Base-by-base conservation (phyloP, 371 early-diverging fungal genomes). In the Circinella umbellata region DNA sequence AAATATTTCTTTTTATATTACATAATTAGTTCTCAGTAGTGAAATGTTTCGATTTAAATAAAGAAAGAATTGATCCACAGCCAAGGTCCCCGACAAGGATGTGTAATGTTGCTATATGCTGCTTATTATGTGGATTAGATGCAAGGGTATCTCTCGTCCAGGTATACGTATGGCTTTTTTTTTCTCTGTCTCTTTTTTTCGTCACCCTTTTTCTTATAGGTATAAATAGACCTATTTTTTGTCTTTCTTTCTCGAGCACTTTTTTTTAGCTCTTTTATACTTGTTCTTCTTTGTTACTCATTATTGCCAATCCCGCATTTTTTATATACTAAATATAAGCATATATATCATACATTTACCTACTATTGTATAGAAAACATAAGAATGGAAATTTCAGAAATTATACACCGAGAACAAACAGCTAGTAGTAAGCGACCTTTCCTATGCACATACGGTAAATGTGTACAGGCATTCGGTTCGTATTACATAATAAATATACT, bases 401-500 rank as follows among this genome's bases (percentile, higher is more conserved):
- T 90, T 64, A 79, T 90, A 74, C 87, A 87, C 71, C 78, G 78
- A 73, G 87, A 87, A 73, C 78, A 77, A 64, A 68, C 79, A 36
- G 63, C 74, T 15, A 76, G 73, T 39, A 69, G 79, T 4, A 78
- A 80, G 53, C 75, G 79, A 69, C 88, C 90, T 36, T 91, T 90
- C 68, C 77, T 79, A 71, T 93, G 93, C 68, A 69, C 73, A 39
- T 91, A 89, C 80, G 72, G 71, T 46, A 80, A 82, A 38, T 93
- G 93, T 73, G 73, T 75, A 71, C 90, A 90, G 73, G 84, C 88
- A 36, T 93, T 93, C 76, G 87, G 91, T 54, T 71, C n/a, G 39
- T 37, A 61, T 46, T 27, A 27, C 2, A 27, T 27, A 27, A 27
- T 27, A 27, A 27, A 27, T 27, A 2, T 27, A 27, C 1, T 27